Percentiles rank a stretch among this genome's conserved stretches.
These are phyloP conservation scores for Trametes elegans DNA, from an alignment of 768 basidiomycete species.

Conservation along the genomic window DNA sequence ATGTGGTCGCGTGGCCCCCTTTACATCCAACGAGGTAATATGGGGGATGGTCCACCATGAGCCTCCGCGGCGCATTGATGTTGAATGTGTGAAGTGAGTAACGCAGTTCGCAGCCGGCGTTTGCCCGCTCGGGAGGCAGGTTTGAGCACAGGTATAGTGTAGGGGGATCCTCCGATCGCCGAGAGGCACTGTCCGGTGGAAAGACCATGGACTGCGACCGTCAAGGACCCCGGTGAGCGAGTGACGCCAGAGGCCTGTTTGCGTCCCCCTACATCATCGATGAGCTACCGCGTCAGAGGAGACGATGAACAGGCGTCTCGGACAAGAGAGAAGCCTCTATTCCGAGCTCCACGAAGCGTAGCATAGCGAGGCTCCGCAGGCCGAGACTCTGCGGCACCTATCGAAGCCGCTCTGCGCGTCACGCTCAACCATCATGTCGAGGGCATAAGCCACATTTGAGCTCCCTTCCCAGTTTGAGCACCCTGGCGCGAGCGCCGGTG, in stretches of 20 bases:
- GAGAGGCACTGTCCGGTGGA: not conserved
- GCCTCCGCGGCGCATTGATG: not conserved
- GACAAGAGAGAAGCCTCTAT: not conserved
- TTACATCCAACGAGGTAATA: not conserved
- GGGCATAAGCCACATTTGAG: not conserved
- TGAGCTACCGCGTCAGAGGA: conserved; percentile 1
- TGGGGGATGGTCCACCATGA: not conserved
- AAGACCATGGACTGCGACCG: not conserved
- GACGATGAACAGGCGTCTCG: not conserved
- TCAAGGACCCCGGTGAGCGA: not conserved
- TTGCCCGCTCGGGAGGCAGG: not conserved
- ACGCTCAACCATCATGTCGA: not conserved
- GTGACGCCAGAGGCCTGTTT: not conserved
- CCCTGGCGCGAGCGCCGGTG: not conserved
- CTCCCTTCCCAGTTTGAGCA: not conserved
- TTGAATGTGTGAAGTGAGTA: not conserved
- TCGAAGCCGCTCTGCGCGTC: not conserved
- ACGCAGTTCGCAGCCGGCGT: not conserved
- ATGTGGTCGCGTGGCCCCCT: not conserved
- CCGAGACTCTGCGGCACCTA: conserved; percentile 1
- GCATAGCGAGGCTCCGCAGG: not conserved
- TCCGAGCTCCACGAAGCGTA: not conserved
- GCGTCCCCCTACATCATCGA: not conserved
- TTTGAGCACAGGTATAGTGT: no score
- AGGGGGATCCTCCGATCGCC: no score